These are phyloP conservation scores for Scheffersomyces quercinus DNA, from an alignment of 1,139 yeast genomes.

Conservation along the genomic window DNA sequence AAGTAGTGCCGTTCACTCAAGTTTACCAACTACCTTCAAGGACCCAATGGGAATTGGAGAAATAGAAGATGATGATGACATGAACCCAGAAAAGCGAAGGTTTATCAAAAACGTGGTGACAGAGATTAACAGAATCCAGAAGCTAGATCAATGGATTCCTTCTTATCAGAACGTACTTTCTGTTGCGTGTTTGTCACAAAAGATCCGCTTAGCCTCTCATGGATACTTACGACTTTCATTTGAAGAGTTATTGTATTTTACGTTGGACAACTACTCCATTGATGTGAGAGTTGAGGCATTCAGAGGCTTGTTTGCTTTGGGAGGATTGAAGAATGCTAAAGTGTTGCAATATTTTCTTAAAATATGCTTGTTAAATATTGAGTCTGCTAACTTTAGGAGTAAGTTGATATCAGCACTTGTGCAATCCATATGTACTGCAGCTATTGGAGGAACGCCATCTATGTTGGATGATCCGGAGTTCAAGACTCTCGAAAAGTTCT, in stretches of 20 bases:
- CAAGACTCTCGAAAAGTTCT: slow-evolving; percentile 31
- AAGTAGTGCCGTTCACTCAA: slow-evolving; percentile 31
- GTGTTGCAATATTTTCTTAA: slow-evolving; percentile 65
- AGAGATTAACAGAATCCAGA: slow-evolving; percentile 69
- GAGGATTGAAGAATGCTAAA: slow-evolving; percentile 69
- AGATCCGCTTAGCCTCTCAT: slow-evolving; percentile 57
- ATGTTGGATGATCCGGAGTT: slow-evolving; percentile 62
- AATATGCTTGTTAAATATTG: slow-evolving; percentile 54
- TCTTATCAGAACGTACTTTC: slow-evolving; percentile 65
- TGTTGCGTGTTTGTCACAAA: slow-evolving; percentile 56
- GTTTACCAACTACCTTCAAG: slow-evolving; percentile 32
- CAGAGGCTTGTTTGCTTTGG: slow-evolving; percentile 66
- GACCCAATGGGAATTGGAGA: slow-evolving; percentile 19
- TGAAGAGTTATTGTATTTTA: slow-evolving; percentile 50
- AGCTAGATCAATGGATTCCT: slow-evolving; percentile 87
- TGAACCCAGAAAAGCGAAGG: slow-evolving; percentile 12
- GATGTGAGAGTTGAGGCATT: slow-evolving; percentile 71
- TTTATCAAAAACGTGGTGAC: slow-evolving; percentile 30
- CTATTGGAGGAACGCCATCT: slow-evolving; percentile 59
- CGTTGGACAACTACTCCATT: slow-evolving; percentile 48
- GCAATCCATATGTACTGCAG: slow-evolving; percentile 64
- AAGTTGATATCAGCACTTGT: slow-evolving; percentile 51
- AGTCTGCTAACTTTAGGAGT: slow-evolving; percentile 51
- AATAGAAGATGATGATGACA: slow-evolving; percentile 2
- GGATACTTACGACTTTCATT: slow-evolving; percentile 57